Evolutionary conservation across 805 yeast genomes (phyloP), one percentile per base, ranked within the genome.

Genomic region (Sungouiozyma intestinalis): DNA sequence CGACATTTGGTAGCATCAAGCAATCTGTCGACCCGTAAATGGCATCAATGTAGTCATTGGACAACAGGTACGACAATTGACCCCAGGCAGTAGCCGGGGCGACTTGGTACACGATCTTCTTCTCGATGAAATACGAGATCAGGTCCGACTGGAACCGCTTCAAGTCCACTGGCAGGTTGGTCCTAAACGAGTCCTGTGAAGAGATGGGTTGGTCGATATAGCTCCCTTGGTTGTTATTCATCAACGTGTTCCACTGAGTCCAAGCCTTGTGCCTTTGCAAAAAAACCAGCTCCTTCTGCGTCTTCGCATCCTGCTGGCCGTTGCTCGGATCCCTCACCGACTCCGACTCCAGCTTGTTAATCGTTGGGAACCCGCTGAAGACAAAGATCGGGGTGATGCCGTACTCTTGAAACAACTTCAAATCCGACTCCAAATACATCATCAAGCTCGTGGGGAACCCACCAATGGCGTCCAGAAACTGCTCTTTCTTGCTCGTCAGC

Each of bases 11-110:
- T 37, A 76, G 60, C 57, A 90, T 65, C 36, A 88, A 64, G 33
- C 79, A 70, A 52, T 92, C 97, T 1, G 87, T 80, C 6, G 95
- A 80, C 1, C 95, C 95, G 61, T 78, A 84, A 32, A 88, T 76
- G 4, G 82, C 78, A 58, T 88, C 87, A 40, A 90, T 73, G 37
- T 68, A 63, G 0, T 67, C 69, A 39, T 67, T 67, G 36, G 72
- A 72, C 47, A 72, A 70, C 52, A 90, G 64, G 53, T 85, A 86
- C 5, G 83, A 76, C 52, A 92, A 68, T 62, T 90, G 96, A 34
- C 79, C 73, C 64, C 86, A 78, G 0, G 96, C 77, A 36, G 78
- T 71, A 55, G 78, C 87, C 4, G 97, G 97, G 31, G 95, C 82
- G 11, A 87, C 75, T 43, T 86, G 62, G 55, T 73, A 88, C 45